Conservation (phyloP, 352 stramenopile species). For the Pythium vanterpoolii region DNA sequence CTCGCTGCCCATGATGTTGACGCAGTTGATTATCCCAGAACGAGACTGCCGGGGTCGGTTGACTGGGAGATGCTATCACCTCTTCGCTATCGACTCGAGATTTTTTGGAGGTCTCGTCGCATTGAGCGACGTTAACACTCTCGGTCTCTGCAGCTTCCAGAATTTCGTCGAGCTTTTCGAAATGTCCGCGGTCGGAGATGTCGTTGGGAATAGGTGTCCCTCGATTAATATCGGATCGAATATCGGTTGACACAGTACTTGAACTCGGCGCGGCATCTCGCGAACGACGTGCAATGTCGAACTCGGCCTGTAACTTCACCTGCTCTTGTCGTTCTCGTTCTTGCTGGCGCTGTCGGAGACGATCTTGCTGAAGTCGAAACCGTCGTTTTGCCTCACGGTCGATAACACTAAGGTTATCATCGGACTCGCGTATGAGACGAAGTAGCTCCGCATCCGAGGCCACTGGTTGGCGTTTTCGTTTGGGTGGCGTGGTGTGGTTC, state of each 20-base stretch:
- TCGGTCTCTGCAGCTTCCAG: slow-evolving; percentile 36
- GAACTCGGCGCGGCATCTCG: background rate
- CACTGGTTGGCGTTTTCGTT: background rate
- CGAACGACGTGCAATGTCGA: background rate
- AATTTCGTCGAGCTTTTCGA: slow-evolving; percentile 42
- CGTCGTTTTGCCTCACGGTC: slow-evolving; percentile 46
- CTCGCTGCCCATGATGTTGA: background rate
- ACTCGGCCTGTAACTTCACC: background rate
- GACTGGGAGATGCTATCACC: background rate
- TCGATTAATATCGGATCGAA: background rate
- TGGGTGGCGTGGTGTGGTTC: background rate
- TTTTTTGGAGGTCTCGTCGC: background rate
- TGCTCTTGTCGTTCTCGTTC: slow-evolving; percentile 15
- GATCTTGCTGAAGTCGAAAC: slow-evolving; percentile 45
- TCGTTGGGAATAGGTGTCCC: background rate
- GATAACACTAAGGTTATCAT: slow-evolving; percentile 77
- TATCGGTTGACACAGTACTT: background rate
- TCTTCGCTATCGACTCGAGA: background rate
- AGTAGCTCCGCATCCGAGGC: slow-evolving; percentile 28
- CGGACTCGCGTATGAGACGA: slow-evolving; percentile 44
- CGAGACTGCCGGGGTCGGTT: background rate
- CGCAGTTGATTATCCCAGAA: slow-evolving; percentile 24
- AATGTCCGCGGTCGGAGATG: background rate
- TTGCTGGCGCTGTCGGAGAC: background rate
- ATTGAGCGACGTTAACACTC: background rate